Base-by-base conservation (phyloP, 208 protist species). In the Crithidia fasciculata region DNA sequence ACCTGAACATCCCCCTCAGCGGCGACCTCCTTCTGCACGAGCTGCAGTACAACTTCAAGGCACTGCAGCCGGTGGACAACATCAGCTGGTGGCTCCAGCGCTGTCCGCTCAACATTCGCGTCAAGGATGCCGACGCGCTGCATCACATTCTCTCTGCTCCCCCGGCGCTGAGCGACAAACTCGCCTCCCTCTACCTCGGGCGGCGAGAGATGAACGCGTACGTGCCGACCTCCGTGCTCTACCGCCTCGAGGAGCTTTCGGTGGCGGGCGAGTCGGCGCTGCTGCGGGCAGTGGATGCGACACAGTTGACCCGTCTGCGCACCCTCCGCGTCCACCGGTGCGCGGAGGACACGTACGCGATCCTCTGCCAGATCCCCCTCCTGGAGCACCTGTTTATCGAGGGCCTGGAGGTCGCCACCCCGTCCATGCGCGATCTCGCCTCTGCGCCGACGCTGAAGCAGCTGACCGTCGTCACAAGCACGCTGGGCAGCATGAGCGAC, bases 1-100 rank as follows among this genome's bases (percentile, higher is more conserved):
- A 63, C 58, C 40, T 63, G 10, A 47, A 50, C 58, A 63, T 63
- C 28, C 41, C 58, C 2, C 58, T 63, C n/a, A 50, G 15, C 40
- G 10, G 58, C 5, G 41, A 50, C 58, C 40, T 16, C 7, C 36
- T 50, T 10, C 13, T 63, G 41, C 58, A 63, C 12, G 58, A 63
- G n/a, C 5, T 63, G 58, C 58, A 63, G 58, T 63, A 63, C 58
- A 63, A 63, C 41, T 63, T 50, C 5, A 45, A 44, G 12, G 58
- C 58, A 16, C 58, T 63, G 7, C 58, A 63, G n/a, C 58, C 58
- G 2, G 41, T 63, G 16, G 15, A 19, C n/a, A 63, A 63, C 58
- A 63, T 63, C 58, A 63, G 58, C 40, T 63, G 58, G 58, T 63
- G 58, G 58, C 40, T 63, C 16, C 12, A 50, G n/a, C 58, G 58